Evolutionary conservation across 805 yeast species (phyloP).

Genomic region (Metschnikowia gelsemii): DNA sequence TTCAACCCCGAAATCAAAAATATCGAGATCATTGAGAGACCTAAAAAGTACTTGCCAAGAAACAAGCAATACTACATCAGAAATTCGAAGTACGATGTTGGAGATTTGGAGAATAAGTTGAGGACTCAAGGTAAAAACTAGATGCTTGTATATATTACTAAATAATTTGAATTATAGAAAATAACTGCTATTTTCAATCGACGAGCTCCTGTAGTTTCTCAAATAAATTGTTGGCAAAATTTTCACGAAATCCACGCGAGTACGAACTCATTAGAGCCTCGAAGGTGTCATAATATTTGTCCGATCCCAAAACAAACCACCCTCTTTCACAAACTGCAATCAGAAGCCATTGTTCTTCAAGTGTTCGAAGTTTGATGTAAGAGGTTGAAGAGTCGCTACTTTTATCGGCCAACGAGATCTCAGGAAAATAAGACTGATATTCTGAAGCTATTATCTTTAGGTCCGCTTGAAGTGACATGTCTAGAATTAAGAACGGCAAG

Average conservation of each 20-base stretch:
- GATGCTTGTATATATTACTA: slow-evolving; percentile 8
- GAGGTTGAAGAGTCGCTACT: not conserved
- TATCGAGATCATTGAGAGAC: slow-evolving; percentile 76
- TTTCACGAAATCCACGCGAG: slow-evolving; percentile 16
- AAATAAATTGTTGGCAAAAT: slow-evolving; percentile 16
- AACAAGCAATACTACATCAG: slow-evolving; percentile 90
- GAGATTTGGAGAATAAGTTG: slow-evolving; percentile 54
- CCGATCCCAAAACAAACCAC: slow-evolving; percentile 12
- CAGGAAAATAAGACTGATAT: slow-evolving; percentile 17
- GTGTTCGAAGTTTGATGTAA: slow-evolving; percentile 12
- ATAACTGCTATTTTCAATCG: not conserved
- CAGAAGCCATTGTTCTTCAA: slow-evolving; percentile 9
- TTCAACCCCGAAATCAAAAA: slow-evolving; percentile 76
- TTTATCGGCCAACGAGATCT: not conserved
- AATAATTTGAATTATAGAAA: slow-evolving; percentile 3
- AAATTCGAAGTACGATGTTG: slow-evolving; percentile 64
- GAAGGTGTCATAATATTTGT: slow-evolving; percentile 15
- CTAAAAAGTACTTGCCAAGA: slow-evolving; percentile 67
- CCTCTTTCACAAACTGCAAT: slow-evolving; percentile 15
- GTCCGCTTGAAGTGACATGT: slow-evolving; percentile 10
- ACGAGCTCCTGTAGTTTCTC: slow-evolving; percentile 13
- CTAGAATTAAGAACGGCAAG: not conserved
- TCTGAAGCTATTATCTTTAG: slow-evolving; percentile 9
- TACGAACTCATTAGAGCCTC: slow-evolving; percentile 19
- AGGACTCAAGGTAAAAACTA: slow-evolving; percentile 19